Evolutionary conservation across 805 yeast species (phyloP), one percentile per base, ranked within the genome.

Genomic region (Wickerhamomyces tratensis): DNA sequence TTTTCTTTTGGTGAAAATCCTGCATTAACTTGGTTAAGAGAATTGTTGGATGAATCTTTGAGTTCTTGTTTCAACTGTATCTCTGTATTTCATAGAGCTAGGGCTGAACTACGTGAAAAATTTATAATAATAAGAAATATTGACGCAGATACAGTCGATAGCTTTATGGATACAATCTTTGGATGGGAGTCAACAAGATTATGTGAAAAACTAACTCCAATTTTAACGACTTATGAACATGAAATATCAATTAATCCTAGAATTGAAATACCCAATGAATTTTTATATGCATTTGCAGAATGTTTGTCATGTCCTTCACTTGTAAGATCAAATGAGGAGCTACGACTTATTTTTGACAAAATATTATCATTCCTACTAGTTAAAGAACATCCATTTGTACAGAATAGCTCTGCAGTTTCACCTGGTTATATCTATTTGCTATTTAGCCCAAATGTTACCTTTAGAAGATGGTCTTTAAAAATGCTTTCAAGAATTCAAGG

Each of bases 381-480:
- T 7, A 44, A 54, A 5, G 58, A 63, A 25, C 61, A 58, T 36
- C 49, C 54, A 1, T 48, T 63, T 31, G 47, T 63, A 25, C 48
- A 49, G 29, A 45, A 43, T 5, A 40, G 53, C 20, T 35, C 46
- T 5, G 49, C 52, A 0, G 46, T 67, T 10, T 46, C 62, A 11
- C 78, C 88, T 0, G 85, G 83, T 3, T 43, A 71, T 7, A 56
- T 82, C 7, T 77, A 66, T 54, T 66, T 78, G 35, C 52, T 76
- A 44, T 75, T 77, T 43, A 79, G 74, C 42, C 87, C 85, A 1
- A 61, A 65, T 14, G 52, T 53, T 0, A 61, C 57, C 5, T 74
- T 76, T 49, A 62, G 66, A 33, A 46, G 51, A 2, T 80, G 83
- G 82, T 73, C 82, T 0, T 48, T 64, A 42, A 57, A 45, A 30